Conservation (phyloP, 2,329 filamentous ascomycete genomes). For the Ophiocordyceps camponoti-saundersi region DNA sequence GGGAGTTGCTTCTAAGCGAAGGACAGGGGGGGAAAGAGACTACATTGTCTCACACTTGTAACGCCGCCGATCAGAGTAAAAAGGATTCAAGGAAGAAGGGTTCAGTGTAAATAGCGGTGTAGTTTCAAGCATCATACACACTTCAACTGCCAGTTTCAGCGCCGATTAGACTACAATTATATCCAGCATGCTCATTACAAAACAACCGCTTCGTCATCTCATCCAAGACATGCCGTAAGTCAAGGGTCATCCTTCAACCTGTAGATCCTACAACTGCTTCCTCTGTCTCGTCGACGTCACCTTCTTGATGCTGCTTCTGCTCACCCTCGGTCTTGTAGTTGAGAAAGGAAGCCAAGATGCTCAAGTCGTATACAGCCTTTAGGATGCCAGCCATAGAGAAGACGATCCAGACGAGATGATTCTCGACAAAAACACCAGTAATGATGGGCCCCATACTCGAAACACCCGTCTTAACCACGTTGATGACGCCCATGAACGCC, state of each 20-base stretch:
- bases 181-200: too few species aligned
- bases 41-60: too few species aligned
- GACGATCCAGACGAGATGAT: constrained; percentile 5
- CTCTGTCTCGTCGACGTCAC: not conserved
- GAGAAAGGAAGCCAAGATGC: not conserved
- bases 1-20: not conserved
- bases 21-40: too few species aligned
- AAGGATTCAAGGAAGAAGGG: not conserved
- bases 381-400: constrained; percentile 12
- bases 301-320: not conserved
- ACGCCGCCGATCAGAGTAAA: not conserved
- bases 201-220: not conserved
- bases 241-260: too few species aligned
- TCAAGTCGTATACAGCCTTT: not conserved
- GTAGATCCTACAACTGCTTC: not conserved
- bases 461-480: constrained; percentile 19
- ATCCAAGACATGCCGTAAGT: not conserved
- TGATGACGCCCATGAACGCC: constrained; percentile 4
- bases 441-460: constrained; percentile 24
- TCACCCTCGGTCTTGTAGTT: not conserved
- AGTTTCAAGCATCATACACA: too few species aligned
- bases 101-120: too few species aligned
- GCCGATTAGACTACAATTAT: too few species aligned
- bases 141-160: too few species aligned
- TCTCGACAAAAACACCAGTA: constrained; percentile 2